Conservation (phyloP, 1,139 yeast genomes). For the Candida sp. region DNA sequence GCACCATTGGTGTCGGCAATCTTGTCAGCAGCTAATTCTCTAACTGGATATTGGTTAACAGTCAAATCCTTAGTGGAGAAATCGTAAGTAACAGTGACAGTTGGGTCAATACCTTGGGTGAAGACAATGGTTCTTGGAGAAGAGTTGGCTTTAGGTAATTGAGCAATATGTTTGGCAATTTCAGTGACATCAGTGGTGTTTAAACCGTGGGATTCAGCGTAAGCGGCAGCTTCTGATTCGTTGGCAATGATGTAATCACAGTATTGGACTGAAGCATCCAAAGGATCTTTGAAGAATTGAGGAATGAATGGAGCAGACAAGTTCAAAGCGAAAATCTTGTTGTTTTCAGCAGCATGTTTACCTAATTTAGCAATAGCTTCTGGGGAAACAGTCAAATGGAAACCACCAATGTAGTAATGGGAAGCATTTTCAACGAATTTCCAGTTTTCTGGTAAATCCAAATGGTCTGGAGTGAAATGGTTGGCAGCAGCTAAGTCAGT, state of each 20-base stretch:
- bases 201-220: slow-evolving; percentile 79
- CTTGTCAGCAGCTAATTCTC: slow-evolving; percentile 60
- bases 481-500: slow-evolving; percentile 98
- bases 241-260: slow-evolving; percentile 92
- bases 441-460: slow-evolving; percentile 92
- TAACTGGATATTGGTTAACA: slow-evolving; percentile 61
- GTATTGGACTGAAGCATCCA: slow-evolving; percentile 78
- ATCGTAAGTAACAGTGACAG: slow-evolving; percentile 65
- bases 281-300: slow-evolving; percentile 90
- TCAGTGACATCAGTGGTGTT: slow-evolving; percentile 57
- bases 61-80: slow-evolving; percentile 42
- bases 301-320: slow-evolving; percentile 97
- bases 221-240: slow-evolving; percentile 96
- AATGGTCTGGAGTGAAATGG: slow-evolving; percentile 88
- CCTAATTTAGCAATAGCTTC: slow-evolving; percentile 90
- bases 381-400: slow-evolving; percentile 97
- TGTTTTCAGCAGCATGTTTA: slow-evolving; percentile 81
- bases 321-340: slow-evolving; percentile 84
- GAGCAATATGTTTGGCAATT: slow-evolving; percentile 80
- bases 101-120: slow-evolving; percentile 92
- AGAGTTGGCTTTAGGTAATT: slow-evolving; percentile 72
- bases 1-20: slow-evolving; percentile 97
- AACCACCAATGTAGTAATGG: slow-evolving; percentile 92
- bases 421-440: slow-evolving; percentile 74
- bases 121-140: slow-evolving; percentile 80